Base-by-base conservation (phyloP, 1,139 yeast species). In the Meyerozyma athensensis region DNA sequence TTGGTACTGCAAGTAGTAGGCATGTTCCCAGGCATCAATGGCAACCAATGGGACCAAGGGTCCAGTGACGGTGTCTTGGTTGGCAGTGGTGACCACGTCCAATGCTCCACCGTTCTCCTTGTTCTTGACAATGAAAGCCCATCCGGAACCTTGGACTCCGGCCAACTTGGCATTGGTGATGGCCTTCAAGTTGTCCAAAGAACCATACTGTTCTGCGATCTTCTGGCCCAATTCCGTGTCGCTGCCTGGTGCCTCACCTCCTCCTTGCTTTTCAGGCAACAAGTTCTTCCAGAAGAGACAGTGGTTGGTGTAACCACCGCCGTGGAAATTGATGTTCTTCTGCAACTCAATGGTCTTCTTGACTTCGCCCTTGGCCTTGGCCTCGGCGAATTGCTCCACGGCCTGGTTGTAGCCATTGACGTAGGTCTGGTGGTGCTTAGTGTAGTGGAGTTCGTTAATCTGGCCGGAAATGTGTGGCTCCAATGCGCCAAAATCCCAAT, bases 11-110 rank as follows among this genome's bases (percentile, higher is more conserved):
- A 69, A 63, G 56, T 70, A 70, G 55, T 69, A 70, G 40, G 75
- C 75, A 47, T 70, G 76, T 50, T 70, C 75, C 75, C 76, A 70
- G 37, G 74, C 72, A 52, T 70, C 76, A 50, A 70, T 65, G 17
- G 72, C 75, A 43, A 70, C 56, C 49, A 69, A 64, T 14, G 74
- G 71, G 37, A 62, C 63, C 39, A 54, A 61, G 6, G 70, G 68
- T 6, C 63, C 70, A 21, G 62, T 53, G 23, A 66, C 63, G n/a
- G 73, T 65, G 49, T 70, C 76, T 50, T 70, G 76, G 52, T 70
- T 68, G 39, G 54, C 53, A 40, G 75, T 68, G 40, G 73, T 65
- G 34, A 64, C 61, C 24, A 69, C 66, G 39, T 66, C 73, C 50
- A 70, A 57, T 10, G 43, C 42, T 40, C 60, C 58, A 34, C 72